A percentile compares a stretch with the other conserved stretches of the same genome.
phyloP scores from a whole-genome alignment of 179 eudicot genomes.

The Dionaea muscipula region DNA sequence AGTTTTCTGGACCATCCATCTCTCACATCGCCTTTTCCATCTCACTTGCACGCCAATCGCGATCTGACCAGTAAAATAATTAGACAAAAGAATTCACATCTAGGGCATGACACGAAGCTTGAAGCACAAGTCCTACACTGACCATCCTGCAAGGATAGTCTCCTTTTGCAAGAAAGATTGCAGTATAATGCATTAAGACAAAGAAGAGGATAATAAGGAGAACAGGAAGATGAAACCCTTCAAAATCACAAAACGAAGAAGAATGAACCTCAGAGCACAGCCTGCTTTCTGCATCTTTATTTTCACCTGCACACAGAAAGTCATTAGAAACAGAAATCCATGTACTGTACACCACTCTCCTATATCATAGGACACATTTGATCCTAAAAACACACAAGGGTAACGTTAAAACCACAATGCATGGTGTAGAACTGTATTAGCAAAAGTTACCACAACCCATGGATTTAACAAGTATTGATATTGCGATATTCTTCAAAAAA shows the following conservation, averaged over 20 bases:
- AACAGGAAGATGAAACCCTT: neutral
- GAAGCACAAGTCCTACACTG: neutral
- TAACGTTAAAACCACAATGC: too few species aligned
- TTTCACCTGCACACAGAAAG: slow-evolving; percentile 48
- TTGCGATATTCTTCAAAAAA: too few species aligned
- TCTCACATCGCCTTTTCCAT: slow-evolving; percentile 68
- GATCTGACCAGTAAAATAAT: too few species aligned
- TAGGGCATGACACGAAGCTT: neutral
- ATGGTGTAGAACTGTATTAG: too few species aligned
- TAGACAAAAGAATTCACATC: neutral
- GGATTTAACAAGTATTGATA: too few species aligned
- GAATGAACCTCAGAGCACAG: slow-evolving; percentile 61
- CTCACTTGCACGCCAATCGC: slow-evolving; percentile 59
- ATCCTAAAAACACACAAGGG: too few species aligned
- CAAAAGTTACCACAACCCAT: too few species aligned
- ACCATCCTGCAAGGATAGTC: neutral
- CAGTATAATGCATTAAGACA: neutral
- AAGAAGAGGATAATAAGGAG: neutral
- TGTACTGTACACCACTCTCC: too few species aligned
- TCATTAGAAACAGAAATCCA: neutral
- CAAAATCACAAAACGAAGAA: neutral
- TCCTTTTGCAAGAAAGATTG: neutral
- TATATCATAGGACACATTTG: too few species aligned
- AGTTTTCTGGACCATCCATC: slow-evolving; percentile 46
- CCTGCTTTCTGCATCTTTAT: slow-evolving; percentile 56